phyloP scores from a whole-genome alignment of 148 eudicot species.

The Dysphania ambrosioides region DNA sequence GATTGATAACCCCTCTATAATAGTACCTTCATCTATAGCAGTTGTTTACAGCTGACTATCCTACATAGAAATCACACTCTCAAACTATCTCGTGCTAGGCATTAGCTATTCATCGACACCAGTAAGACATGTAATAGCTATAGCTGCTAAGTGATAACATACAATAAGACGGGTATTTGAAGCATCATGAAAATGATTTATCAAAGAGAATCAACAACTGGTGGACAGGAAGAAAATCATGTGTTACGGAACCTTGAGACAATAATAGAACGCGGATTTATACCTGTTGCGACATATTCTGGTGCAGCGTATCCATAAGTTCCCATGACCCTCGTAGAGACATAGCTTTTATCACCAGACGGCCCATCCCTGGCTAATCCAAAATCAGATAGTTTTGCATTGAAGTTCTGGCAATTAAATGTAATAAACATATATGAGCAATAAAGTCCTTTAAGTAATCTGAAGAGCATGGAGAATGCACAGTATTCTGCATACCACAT shows the following conservation, averaged over 20 bases:
- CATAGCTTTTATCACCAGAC: slow-evolving; percentile 58
- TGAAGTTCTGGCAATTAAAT: slow-evolving; percentile 41
- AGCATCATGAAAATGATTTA: neutral
- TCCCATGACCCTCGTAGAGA: slow-evolving; percentile 63
- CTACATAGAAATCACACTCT: too few relatives aligned
- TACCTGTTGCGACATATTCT: slow-evolving; percentile 65
- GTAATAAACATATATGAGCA: neutral
- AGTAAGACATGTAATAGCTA: neutral
- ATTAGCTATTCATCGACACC: neutral
- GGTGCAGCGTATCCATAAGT: slow-evolving; percentile 68
- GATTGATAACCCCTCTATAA: too few relatives aligned
- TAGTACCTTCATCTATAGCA: too few relatives aligned
- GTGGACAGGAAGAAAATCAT: neutral
- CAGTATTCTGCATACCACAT: slow-evolving; percentile 24
- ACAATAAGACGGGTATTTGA: too few relatives aligned
- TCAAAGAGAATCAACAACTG: neutral
- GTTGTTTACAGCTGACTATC: too few relatives aligned
- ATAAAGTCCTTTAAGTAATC: neutral
- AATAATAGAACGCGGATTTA: neutral
- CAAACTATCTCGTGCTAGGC: neutral
- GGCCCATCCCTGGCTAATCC: slow-evolving; percentile 72
- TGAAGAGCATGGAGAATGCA: slow-evolving; percentile 4
- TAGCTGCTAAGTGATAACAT: too few relatives aligned
- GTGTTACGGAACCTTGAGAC: neutral
- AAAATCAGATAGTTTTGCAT: slow-evolving; percentile 63